These are phyloP conservation scores for Mycena rebaudengoi DNA, from an alignment of 768 basidiomycete genomes.

Conservation along the genomic window DNA sequence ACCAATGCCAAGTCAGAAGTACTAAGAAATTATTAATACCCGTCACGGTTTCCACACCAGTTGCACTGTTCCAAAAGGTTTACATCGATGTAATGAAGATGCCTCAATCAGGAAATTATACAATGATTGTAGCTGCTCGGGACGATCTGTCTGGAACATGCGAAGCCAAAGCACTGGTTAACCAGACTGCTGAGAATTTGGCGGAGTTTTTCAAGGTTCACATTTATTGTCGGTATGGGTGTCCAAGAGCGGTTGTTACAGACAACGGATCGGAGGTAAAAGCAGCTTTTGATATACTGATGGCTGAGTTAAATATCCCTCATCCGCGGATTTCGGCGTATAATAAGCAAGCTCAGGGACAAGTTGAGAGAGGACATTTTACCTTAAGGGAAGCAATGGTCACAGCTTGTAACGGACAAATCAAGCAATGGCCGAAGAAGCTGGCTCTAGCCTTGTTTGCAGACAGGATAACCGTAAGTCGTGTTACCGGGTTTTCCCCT, in stretches of 20 bases:
- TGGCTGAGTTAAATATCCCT: conserved; percentile 13
- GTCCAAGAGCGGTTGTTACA: conserved; percentile 32
- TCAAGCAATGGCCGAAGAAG: conserved; percentile 29
- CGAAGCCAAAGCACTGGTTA: conserved; percentile 36
- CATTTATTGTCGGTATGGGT: conserved; percentile 44
- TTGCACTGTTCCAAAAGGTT: conserved; percentile 29
- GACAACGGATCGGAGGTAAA: too few relatives aligned
- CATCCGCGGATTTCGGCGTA: conserved; percentile 44
- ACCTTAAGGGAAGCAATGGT: conserved; percentile 41
- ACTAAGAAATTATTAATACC: conserved; percentile 26
- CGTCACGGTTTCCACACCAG: conserved; percentile 7
- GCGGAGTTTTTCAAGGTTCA: conserved; percentile 42
- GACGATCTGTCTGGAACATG: conserved; percentile 40
- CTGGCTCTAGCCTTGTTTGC: conserved; percentile 32
- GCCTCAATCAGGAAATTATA: conserved; percentile 29
- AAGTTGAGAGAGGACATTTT: conserved; percentile 46
- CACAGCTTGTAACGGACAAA: conserved; percentile 31
- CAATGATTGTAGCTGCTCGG: conserved; percentile 28
- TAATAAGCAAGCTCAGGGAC: conserved; percentile 47
- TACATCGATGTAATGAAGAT: conserved; percentile 40
- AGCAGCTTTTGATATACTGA: conserved; percentile 22
- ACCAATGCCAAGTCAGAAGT: conserved; percentile 35
- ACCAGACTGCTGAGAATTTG: conserved; percentile 23
- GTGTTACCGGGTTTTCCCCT: conserved; percentile 30
- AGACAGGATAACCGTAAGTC: conserved; percentile 27